These are phyloP conservation scores for Colletotrichum camelliae DNA, from an alignment of 2,329 filamentous ascomycete genomes.

Conservation along the genomic window DNA sequence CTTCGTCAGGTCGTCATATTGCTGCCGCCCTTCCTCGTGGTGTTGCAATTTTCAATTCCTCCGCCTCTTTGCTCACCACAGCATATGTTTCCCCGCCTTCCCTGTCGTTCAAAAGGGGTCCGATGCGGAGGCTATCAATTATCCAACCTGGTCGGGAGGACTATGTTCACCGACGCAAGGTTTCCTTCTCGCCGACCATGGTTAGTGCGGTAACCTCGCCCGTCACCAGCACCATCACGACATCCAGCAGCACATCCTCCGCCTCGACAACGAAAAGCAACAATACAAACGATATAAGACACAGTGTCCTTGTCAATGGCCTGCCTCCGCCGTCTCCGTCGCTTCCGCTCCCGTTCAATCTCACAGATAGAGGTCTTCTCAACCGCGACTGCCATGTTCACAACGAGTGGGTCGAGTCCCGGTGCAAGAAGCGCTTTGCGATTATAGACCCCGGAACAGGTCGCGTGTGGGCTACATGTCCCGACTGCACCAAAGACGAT, in stretches of 20 bases:
- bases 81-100: background rate
- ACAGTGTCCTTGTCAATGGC: background rate
- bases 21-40: background rate
- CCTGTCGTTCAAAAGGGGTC: background rate
- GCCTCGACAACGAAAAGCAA: background rate
- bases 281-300: background rate
- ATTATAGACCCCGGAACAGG: constrained; percentile 59
- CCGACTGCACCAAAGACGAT: constrained; percentile 48
- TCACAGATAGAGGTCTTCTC: constrained; percentile 52
- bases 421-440: constrained; percentile 53
- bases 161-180: constrained; percentile 9
- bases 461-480: constrained; percentile 54
- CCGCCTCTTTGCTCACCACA: background rate
- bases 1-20: background rate
- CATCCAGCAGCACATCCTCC: constrained; percentile 1
- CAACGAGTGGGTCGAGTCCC: constrained; percentile 50
- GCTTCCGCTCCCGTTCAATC: constrained; percentile 40
- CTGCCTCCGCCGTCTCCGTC: background rate
- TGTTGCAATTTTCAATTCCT: background rate
- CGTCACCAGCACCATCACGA: background rate
- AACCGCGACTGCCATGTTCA: constrained; percentile 56
- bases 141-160: constrained; percentile 15
- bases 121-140: constrained; percentile 18
- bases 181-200: constrained; percentile 20
- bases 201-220: constrained; percentile 3